Conservation (phyloP, 306 rosid genomes). For the Phaseolus lunatus region DNA sequence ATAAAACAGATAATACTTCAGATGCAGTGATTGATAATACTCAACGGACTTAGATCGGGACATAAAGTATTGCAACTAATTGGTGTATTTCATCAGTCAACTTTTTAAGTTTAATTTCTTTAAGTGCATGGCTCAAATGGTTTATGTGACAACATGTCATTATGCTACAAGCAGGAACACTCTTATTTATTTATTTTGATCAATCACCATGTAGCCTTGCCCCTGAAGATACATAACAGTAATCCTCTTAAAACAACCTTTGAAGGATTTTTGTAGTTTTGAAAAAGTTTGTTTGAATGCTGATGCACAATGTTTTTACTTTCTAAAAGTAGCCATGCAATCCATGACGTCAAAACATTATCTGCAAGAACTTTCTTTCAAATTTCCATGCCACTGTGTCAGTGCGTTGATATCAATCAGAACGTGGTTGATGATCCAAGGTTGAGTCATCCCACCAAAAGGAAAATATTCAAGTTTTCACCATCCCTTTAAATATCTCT, state of each 20-base stretch:
- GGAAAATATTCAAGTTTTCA: constrained; percentile 11
- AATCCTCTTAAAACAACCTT: constrained; percentile 38
- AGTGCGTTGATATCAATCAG: constrained; percentile 22
- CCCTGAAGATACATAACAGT: constrained; percentile 19
- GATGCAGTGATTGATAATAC: too few species aligned
- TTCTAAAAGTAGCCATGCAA: constrained; percentile 44
- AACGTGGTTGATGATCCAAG: constrained; percentile 37
- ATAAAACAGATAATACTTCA: too few species aligned
- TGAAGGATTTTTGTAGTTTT: constrained; percentile 5
- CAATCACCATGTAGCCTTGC: constrained; percentile 37
- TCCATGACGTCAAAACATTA: constrained; percentile 37
- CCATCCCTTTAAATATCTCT: constrained; percentile 43
- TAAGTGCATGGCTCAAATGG: not conserved
- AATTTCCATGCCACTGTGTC: not conserved
- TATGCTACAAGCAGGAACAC: too few species aligned
- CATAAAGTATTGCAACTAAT: constrained; percentile 1
- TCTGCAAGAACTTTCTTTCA: constrained; percentile 30
- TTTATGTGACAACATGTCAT: not conserved
- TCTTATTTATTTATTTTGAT: constrained; percentile 10
- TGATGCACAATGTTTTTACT: constrained; percentile 9
- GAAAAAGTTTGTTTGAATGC: constrained; percentile 24
- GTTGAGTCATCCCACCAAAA: constrained; percentile 41
- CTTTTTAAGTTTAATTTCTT: constrained; percentile 8
- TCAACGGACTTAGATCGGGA: too few species aligned
- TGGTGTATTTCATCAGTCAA: not conserved